Evolutionary conservation across 306 rosid genomes (phyloP), one percentile per base, ranked within the genome.

Genomic region (Herpetospermum pedunculosum): DNA sequence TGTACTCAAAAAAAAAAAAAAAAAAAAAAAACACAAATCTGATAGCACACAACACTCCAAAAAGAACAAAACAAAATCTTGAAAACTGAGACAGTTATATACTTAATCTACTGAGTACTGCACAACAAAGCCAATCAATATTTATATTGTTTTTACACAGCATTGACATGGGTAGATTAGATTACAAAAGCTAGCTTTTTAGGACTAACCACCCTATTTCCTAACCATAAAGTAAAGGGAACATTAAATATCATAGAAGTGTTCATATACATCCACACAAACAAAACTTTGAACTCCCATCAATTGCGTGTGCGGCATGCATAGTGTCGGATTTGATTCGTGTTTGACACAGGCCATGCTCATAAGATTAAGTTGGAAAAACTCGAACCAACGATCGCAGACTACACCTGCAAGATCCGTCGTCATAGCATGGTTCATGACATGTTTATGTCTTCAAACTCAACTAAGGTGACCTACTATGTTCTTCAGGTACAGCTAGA

Each of bases 401-500:
- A 63, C 14, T 19, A 29, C 70, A 73, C 48, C 44, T 54, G 68
- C 29, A 5, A 34, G 43, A 30, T 8, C 8, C 9, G 58, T 53
- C 21, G 6, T 26, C 15, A 32, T 13, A 23, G 38, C 75, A 41
- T 12, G 23, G 47, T 69, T 70, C 70, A n/a, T 19, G 8, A 6
- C 19, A 29, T 58, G 55, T 9, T 73, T 54, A 64, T 43, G 70
- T 55, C 82, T 59, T 74, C 38, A 44, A 60, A 79, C 77, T 75
- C 49, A 19, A 37, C 52, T 68, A 54, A 30, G 77, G 77, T 7
- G 79, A 82, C 59, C 76, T 75, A 58, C 76, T 32, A n/a, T 62
- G 75, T 21, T 84, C 88, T 75, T 79, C 84, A 4, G 18, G 78
- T 25, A 34, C 19, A 59, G 75, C 70, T 38, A 71, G 71, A 63